A percentile compares a stretch with the other conserved stretches of the same genome.
Evolutionary conservation across 306 rosid genomes (phyloP).

Genomic region (Lithocarpus polystachyus): DNA sequence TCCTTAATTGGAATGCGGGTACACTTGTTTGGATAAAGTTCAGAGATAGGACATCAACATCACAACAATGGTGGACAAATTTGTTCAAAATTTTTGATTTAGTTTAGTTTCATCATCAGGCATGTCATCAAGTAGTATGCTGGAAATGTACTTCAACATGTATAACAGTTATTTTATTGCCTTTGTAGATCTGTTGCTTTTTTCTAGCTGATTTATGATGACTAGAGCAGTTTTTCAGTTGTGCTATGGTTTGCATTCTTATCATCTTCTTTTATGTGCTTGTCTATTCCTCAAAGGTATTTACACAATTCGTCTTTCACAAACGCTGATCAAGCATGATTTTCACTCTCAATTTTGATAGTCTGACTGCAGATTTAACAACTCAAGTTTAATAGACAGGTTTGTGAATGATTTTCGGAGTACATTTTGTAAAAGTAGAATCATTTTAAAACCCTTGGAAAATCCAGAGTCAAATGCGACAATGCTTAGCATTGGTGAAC

Average conservation of each 20-base stretch:
- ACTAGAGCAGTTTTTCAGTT: not conserved
- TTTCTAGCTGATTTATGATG: not conserved
- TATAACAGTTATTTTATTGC: not conserved
- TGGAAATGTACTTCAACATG: not conserved
- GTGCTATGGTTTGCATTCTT: not conserved
- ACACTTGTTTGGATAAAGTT: not conserved
- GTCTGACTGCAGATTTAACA: not conserved
- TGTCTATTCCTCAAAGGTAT: not conserved
- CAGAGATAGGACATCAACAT: not conserved
- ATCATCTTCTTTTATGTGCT: not conserved
- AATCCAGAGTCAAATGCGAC: not conserved
- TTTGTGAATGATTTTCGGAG: not conserved
- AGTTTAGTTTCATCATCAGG: not conserved
- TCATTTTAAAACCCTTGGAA: not conserved
- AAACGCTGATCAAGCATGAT: not conserved
- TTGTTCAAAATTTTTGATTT: too few species aligned
- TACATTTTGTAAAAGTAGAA: not conserved
- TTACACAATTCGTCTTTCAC: not conserved
- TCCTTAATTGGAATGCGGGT: constrained; percentile 5
- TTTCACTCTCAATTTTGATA: not conserved
- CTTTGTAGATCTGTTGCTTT: not conserved
- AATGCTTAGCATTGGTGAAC: too few species aligned
- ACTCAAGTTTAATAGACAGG: not conserved
- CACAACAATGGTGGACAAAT: not conserved
- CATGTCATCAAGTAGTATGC: not conserved